Evolutionary conservation across 2,329 filamentous ascomycete species (phyloP).

Genomic region (Venturia aucupariae): DNA sequence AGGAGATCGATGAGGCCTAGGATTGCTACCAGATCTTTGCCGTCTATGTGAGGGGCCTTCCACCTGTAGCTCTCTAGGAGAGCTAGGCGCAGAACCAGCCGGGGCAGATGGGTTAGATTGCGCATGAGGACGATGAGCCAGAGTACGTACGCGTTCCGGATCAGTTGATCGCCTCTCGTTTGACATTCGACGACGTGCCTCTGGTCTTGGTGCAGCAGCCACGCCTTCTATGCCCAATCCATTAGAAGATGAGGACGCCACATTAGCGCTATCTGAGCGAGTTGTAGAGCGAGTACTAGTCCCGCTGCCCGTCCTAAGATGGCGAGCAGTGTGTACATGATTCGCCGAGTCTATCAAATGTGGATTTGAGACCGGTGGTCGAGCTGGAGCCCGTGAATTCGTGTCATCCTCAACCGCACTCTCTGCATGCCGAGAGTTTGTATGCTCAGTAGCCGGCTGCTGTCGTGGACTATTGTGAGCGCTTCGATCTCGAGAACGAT

Average conservation of each 20-base stretch:
- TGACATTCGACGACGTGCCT: constrained; percentile 28
- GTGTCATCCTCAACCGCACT: neutral
- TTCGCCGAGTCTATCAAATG: constrained; percentile 36
- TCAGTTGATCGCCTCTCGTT: constrained; percentile 36
- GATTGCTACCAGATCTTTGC: constrained; percentile 12
- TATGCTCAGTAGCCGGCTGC: neutral
- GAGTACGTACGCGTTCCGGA: constrained; percentile 22
- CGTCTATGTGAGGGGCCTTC: neutral
- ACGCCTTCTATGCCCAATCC: neutral
- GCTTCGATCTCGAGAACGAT: constrained; percentile 1
- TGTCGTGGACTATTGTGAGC: neutral
- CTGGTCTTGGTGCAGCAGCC: constrained; percentile 13
- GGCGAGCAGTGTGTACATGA: constrained; percentile 21
- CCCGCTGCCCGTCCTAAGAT: constrained; percentile 19
- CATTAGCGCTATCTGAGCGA: neutral
- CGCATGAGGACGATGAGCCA: neutral
- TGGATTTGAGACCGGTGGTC: constrained; percentile 39
- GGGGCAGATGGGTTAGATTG: constrained; percentile 10
- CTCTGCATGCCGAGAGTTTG: neutral
- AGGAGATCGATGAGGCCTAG: constrained; percentile 7
- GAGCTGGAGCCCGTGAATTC: constrained; percentile 3
- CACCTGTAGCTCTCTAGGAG: neutral
- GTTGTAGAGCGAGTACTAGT: constrained; percentile 1
- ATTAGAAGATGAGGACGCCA: neutral
- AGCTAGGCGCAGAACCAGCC: constrained; percentile 12